Percentiles rank a stretch among this genome's conserved stretches.
phyloP scores from a whole-genome alignment of 2,329 filamentous ascomycete genomes.

The Apiospora koreana region DNA sequence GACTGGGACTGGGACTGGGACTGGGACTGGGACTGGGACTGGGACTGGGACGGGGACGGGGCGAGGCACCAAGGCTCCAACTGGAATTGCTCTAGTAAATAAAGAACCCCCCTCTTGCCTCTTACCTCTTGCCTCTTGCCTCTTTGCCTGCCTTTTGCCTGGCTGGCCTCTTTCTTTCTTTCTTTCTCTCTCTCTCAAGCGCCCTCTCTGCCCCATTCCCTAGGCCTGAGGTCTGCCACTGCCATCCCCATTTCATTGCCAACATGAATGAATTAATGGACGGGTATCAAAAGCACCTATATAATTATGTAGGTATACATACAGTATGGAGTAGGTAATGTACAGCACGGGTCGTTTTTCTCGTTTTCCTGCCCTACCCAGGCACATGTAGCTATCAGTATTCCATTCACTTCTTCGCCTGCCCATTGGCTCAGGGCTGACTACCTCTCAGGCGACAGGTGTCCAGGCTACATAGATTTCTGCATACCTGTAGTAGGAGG shows the following conservation, averaged over 20 bases:
- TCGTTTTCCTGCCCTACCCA: not conserved
- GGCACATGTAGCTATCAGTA: not conserved
- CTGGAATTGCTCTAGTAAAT: not conserved
- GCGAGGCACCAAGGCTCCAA: slow-evolving; percentile 5
- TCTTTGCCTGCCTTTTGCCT: not conserved
- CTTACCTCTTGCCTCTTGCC: no score
- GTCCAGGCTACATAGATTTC: no score
- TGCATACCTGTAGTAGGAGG: not conserved
- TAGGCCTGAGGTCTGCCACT: not conserved
- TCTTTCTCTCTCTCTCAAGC: not conserved
- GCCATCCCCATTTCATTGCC: not conserved
- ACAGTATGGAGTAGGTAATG: no score
- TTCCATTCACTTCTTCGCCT: not conserved
- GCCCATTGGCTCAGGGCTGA: not conserved
- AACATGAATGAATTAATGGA: no score
- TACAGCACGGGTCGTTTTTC: no score
- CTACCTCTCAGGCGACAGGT: no score
- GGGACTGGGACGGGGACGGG: not conserved
- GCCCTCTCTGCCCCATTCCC: no score
- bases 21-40: not conserved
- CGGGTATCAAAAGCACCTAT: no score
- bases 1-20: not conserved
- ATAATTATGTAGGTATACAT: no score
- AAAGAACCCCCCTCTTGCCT: not conserved
- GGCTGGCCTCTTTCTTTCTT: not conserved